Base-by-base conservation (phyloP, 768 basidiomycete species). In the Epithele typhae region DNA sequence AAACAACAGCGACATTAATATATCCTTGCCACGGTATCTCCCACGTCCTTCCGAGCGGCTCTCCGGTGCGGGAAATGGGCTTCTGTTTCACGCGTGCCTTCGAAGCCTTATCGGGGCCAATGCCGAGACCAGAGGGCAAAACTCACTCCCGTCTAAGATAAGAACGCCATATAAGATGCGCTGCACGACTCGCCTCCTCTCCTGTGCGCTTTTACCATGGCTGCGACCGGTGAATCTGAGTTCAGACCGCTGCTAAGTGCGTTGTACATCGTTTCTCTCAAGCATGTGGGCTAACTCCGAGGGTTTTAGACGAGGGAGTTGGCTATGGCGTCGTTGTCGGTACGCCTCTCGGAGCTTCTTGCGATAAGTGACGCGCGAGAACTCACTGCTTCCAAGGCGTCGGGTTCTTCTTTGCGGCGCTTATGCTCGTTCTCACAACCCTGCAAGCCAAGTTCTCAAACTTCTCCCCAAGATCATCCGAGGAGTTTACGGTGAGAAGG, bases 241-340 rank as follows among this genome's bases (percentile, higher is more conserved):
- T 45, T 73, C 57, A 70, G 62, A 44, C 72, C 72, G 35, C 53
- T 72, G 19, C 62, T 73, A 3, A 42, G 71, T 73, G 45, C n/a
- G n/a, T n/a, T n/a, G n/a, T 15, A 64, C 56, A 12, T 19, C 25
- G 15, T 6, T 19, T 23, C 21, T n/a, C 5, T 12, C n/a, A 12
- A 5, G 15, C 15, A 24, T 38, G 1, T 22, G 47, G n/a, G 45
- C 11, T 14, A 18, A 9, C 14, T 0, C 5, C 11, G 12, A 3
- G 35, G 12, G 12, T 17, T 36, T 23, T 27, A 73, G 74, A 54
- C 19, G 64, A 73, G 55, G 70, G 73, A 48, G 71, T 75, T 9
- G 74, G 73, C 18, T 76, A 74, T 68, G 72, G 74, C 10, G 72
- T 75, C 7, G 72, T 75, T 9, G 69, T 74, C 40, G 72, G 73